phyloP scores from a whole-genome alignment of 139 green algal species.

The Pleodorina starrii region DNA sequence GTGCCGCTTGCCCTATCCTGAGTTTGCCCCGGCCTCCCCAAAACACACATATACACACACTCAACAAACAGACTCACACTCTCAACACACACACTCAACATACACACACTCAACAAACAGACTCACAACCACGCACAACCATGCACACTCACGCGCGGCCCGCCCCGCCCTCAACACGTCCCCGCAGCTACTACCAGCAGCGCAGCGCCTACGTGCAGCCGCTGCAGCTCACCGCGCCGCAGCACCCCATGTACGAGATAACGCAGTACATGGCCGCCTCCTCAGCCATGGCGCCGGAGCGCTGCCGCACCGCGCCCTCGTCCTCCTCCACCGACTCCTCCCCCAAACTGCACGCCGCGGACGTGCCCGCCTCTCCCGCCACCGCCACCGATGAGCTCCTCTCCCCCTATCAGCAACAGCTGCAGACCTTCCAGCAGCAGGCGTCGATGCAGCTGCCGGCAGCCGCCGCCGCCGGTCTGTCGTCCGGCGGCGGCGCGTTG shows the following conservation, averaged over 20 bases:
- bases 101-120: too few relatives aligned
- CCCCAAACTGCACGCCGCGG: neutral
- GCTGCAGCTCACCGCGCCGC: neutral
- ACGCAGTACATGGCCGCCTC: neutral
- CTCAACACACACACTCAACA: too few relatives aligned
- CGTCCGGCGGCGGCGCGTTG: neutral
- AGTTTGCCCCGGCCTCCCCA: too few relatives aligned
- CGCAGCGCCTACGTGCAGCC: neutral
- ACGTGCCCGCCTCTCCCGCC: neutral
- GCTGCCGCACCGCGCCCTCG: neutral
- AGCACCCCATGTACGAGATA: neutral
- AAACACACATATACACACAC: too few relatives aligned
- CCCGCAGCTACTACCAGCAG: slow-evolving; percentile 28
- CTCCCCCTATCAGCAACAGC: neutral
- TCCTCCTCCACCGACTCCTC: neutral
- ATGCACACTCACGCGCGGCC: too few relatives aligned
- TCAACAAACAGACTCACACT: too few relatives aligned
- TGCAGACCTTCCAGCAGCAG: neutral
- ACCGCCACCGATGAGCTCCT: neutral
- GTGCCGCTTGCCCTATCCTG: too few relatives aligned
- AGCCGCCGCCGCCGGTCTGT: neutral
- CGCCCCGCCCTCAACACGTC: too few relatives aligned
- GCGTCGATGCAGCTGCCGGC: neutral
- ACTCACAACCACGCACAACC: too few relatives aligned
- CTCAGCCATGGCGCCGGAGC: neutral